phyloP scores from a whole-genome alignment of 2,329 filamentous ascomycete genomes.

The Fusarium ambrosium region DNA sequence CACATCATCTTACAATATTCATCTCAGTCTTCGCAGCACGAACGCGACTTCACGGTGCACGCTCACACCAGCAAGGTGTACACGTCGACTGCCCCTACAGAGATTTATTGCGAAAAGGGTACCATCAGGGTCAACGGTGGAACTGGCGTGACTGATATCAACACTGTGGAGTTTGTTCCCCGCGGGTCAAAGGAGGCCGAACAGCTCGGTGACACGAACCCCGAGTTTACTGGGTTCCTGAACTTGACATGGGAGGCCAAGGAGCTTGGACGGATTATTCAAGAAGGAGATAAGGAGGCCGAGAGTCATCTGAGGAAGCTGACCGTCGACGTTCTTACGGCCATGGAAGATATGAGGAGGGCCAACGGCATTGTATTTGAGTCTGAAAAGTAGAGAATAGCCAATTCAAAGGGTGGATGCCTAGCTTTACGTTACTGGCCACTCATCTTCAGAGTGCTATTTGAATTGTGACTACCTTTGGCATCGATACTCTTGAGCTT shows the following conservation, averaged over 20 bases:
- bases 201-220: conserved; percentile 25
- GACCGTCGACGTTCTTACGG: conserved; percentile 15
- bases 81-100: conserved; percentile 29
- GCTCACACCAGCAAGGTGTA: conserved; percentile 35
- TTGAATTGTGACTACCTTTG: neutral
- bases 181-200: conserved; percentile 26
- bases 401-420: neutral
- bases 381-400: conserved; percentile 15
- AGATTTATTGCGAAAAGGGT: conserved; percentile 39
- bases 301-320: conserved; percentile 28
- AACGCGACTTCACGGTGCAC: conserved; percentile 25
- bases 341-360: conserved; percentile 35
- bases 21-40: conserved; percentile 21
- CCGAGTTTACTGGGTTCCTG: conserved; percentile 25
- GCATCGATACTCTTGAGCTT: neutral
- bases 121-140: conserved; percentile 29
- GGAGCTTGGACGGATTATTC: conserved; percentile 33
- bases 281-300: conserved; percentile 15
- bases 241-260: conserved; percentile 39
- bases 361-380: conserved; percentile 26
- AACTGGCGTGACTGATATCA: conserved; percentile 34
- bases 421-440: no score
- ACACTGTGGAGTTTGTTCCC: conserved; percentile 23
- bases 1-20: conserved; percentile 29
- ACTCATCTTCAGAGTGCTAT: neutral